phyloP scores from a whole-genome alignment of 2,329 filamentous ascomycete species.

The Ceratocystis diversiconidia region DNA sequence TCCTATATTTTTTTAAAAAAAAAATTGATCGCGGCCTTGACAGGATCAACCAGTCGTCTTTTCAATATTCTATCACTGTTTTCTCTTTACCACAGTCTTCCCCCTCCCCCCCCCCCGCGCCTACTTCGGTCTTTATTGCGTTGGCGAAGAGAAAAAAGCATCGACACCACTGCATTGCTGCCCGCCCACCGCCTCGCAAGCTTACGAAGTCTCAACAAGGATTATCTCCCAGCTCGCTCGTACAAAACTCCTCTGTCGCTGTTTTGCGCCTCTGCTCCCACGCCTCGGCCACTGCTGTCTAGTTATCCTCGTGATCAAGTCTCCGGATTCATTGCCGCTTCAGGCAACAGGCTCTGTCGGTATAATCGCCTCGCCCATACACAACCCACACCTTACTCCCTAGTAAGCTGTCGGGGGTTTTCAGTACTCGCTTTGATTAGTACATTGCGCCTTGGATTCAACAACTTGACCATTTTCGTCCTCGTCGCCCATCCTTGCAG shows the following conservation, averaged over 20 bases:
- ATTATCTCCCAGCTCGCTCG: background rate
- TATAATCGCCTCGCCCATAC: background rate
- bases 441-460: background rate
- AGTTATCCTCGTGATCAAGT: background rate
- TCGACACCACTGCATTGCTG: slow-evolving; percentile 2
- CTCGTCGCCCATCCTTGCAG: background rate
- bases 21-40: background rate
- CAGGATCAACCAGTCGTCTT: background rate
- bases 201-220: background rate
- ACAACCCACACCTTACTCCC: background rate
- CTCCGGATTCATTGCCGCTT: slow-evolving; percentile 2
- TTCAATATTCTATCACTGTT: background rate
- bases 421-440: background rate
- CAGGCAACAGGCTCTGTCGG: background rate
- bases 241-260: background rate
- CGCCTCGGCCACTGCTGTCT: background rate
- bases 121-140: background rate
- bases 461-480: background rate
- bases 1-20: background rate
- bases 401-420: background rate
- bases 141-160: background rate
- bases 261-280: background rate
- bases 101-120: background rate
- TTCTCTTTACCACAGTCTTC: background rate
- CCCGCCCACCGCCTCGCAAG: background rate